Evolutionary conservation across 805 yeast genomes (phyloP).

Genomic region (Wickerhamomyces bisporus): DNA sequence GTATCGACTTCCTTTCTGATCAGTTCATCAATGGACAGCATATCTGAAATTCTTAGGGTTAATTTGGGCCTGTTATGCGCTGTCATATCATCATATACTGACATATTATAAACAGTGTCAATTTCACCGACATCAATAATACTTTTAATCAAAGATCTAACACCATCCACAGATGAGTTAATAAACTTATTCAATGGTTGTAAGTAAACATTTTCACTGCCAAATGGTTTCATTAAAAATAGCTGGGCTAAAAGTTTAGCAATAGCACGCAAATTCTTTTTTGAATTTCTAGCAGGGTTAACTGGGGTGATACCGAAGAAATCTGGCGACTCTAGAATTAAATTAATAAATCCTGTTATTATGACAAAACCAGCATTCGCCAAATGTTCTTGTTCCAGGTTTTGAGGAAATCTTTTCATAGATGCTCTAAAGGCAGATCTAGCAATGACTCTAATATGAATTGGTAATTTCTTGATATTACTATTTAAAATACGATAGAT

Average conservation of each 20-base stretch:
- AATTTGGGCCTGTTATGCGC: slow-evolving; percentile 45
- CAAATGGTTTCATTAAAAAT: slow-evolving; percentile 64
- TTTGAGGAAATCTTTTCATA: slow-evolving; percentile 49
- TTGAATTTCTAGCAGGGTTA: slow-evolving; percentile 11
- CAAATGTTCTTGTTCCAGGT: slow-evolving; percentile 51
- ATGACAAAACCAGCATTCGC: slow-evolving; percentile 66
- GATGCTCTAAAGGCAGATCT: slow-evolving; percentile 37
- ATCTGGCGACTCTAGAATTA: slow-evolving; percentile 47
- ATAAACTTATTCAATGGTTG: slow-evolving; percentile 79
- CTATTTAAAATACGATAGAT: slow-evolving; percentile 48
- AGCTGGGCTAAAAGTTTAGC: slow-evolving; percentile 59
- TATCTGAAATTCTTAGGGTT: slow-evolving; percentile 40
- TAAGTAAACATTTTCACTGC: slow-evolving; percentile 53
- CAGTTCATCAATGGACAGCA: slow-evolving; percentile 39
- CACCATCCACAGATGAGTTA: slow-evolving; percentile 41
- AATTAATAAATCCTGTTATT: slow-evolving; percentile 45
- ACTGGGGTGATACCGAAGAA: slow-evolving; percentile 45
- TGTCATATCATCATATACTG: slow-evolving; percentile 64
- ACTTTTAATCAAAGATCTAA: slow-evolving; percentile 38
- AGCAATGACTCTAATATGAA: slow-evolving; percentile 52
- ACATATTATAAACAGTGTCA: slow-evolving; percentile 56
- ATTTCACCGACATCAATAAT: slow-evolving; percentile 51
- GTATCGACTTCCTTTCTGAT: slow-evolving; percentile 37
- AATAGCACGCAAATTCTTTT: slow-evolving; percentile 50
- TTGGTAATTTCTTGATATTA: slow-evolving; percentile 43